A percentile compares a stretch with the other conserved stretches of the same genome.
These are phyloP conservation scores for Beauveria caledonica DNA, from an alignment of 2,329 filamentous ascomycete genomes.

Conservation along the genomic window DNA sequence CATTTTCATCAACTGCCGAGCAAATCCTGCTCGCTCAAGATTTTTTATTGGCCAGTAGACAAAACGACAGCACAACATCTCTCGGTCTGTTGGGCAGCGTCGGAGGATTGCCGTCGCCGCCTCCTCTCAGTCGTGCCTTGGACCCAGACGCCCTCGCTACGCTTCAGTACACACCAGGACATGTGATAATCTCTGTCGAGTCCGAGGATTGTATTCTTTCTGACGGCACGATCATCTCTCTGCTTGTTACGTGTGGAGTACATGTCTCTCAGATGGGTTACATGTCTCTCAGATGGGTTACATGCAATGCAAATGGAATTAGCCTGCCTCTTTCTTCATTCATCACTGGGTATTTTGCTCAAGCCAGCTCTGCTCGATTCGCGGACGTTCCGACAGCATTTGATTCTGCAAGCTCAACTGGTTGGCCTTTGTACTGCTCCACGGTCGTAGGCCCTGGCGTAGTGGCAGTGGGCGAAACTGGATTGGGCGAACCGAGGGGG, in stretches of 20 bases:
- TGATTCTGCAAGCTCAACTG: neutral
- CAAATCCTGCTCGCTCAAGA: neutral
- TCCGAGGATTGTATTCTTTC: neutral
- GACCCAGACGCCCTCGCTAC: neutral
- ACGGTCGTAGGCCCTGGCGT: neutral
- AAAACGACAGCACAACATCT: too few species aligned
- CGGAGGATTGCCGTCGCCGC: too few species aligned
- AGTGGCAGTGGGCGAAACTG: neutral
- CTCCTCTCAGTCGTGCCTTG: too few species aligned
- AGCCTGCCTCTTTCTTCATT: too few species aligned
- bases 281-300: neutral
- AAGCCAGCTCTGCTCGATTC: slow-evolving; percentile 7
- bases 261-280: neutral
- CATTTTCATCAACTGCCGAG: neutral
- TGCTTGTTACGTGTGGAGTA: neutral
- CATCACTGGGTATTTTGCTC: neutral
- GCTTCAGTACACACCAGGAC: neutral
- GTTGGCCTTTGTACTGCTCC: neutral
- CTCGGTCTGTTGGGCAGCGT: too few species aligned
- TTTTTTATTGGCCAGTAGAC: too few species aligned
- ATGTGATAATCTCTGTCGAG: neutral
- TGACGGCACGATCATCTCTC: neutral
- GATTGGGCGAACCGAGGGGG: neutral
- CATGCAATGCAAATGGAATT: neutral
- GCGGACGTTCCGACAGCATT: neutral